Percentiles rank a stretch among this genome's conserved stretches.
phyloP scores from a whole-genome alignment of 2,329 filamentous ascomycete genomes.

The Verruconis gallopava region DNA sequence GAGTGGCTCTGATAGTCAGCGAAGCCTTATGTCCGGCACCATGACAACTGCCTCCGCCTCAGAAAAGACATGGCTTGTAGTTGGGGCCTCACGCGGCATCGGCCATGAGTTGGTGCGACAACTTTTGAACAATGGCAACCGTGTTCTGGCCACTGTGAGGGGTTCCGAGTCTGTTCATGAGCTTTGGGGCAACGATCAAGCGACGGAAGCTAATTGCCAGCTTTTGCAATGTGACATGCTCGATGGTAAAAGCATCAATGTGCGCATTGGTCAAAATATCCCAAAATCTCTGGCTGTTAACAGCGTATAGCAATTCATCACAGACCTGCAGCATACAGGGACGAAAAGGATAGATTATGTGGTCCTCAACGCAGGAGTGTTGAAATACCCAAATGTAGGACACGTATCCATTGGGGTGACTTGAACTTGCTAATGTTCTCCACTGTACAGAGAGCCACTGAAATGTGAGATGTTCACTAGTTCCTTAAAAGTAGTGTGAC shows the following conservation, averaged over 20 bases:
- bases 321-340: slow-evolving; percentile 25
- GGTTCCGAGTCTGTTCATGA: slow-evolving; percentile 22
- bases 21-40: too few species aligned
- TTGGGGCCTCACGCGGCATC: slow-evolving; percentile 35
- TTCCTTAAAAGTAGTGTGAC: slow-evolving; percentile 8
- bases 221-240: slow-evolving; percentile 42
- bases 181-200: slow-evolving; percentile 29
- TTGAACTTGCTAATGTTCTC: slow-evolving; percentile 13
- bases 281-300: slow-evolving; percentile 10
- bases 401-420: slow-evolving; percentile 10
- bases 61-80: slow-evolving; percentile 30
- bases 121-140: slow-evolving; percentile 32
- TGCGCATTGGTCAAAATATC: slow-evolving; percentile 20
- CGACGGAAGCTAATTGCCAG: slow-evolving; percentile 33
- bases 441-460: slow-evolving; percentile 34
- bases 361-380: slow-evolving; percentile 44
- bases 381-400: slow-evolving; percentile 43
- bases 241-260: slow-evolving; percentile 37
- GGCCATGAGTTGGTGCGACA: slow-evolving; percentile 42
- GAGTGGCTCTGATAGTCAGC: too few species aligned
- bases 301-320: slow-evolving; percentile 28
- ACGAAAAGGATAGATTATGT: slow-evolving; percentile 38
- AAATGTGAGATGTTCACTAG: slow-evolving; percentile 28
- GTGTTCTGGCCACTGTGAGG: slow-evolving; percentile 40
- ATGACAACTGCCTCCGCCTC: too few species aligned